These are phyloP conservation scores for Colletotrichum filicis DNA, from an alignment of 2,329 filamentous ascomycete genomes.

Conservation along the genomic window DNA sequence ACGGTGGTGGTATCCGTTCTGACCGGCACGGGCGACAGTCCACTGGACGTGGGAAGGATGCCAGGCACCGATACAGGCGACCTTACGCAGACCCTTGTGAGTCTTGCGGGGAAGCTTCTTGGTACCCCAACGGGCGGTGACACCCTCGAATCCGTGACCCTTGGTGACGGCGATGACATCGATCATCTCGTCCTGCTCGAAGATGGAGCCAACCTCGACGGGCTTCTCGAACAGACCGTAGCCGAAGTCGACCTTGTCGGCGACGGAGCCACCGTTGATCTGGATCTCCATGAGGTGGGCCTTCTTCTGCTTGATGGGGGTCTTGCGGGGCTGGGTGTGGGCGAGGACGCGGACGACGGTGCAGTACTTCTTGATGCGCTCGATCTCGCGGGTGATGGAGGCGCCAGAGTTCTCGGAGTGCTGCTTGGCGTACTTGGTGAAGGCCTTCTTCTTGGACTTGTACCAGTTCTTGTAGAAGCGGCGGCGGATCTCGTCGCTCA, in stretches of 20 bases:
- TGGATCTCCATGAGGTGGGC: conserved; percentile 99
- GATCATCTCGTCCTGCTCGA: conserved; percentile 99
- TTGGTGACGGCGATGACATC: conserved; percentile 99
- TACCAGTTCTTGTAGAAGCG: conserved; percentile 99
- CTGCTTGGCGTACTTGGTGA: conserved; percentile 99
- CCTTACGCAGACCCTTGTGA: conserved; percentile 99
- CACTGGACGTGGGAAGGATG: conserved; percentile 99
- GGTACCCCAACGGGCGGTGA: conserved; percentile 98
- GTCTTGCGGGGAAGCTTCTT: conserved; percentile 99
- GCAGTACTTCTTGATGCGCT: conserved; percentile 99
- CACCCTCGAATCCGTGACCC: conserved; percentile 98
- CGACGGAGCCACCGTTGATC: conserved; percentile 95
- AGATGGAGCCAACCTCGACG: conserved; percentile 90
- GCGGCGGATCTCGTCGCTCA: conserved; percentile 98
- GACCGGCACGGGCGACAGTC: conserved; percentile 99
- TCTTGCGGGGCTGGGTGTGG: conserved; percentile 99
- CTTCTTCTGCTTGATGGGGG: conserved; percentile 99
- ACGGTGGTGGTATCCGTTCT: conserved; percentile 99
- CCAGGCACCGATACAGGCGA: conserved; percentile 99
- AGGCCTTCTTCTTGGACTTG: conserved; percentile 99
- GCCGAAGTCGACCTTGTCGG: conserved; percentile 97
- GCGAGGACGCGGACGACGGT: conserved; percentile 98
- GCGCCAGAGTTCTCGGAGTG: conserved; percentile 93
- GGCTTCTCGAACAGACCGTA: conserved; percentile 99
- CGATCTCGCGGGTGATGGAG: conserved; percentile 95